Base-by-base conservation (phyloP, 2,329 filamentous ascomycete genomes). In the Xylariaceae sp. region DNA sequence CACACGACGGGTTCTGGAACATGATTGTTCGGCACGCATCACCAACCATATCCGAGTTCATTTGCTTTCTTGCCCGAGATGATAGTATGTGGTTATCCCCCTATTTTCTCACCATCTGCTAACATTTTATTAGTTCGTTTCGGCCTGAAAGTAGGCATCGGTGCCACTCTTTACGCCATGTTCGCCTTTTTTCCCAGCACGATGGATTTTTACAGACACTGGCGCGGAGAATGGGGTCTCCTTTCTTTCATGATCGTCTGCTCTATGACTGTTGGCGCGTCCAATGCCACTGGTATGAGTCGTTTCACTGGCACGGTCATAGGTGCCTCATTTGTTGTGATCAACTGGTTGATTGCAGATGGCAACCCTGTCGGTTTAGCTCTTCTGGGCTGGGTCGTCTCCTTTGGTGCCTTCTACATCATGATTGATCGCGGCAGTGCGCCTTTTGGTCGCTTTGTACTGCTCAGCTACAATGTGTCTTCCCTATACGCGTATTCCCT, bases 201-300 rank as follows among this genome's bases (percentile, higher is more conserved):
- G 2, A 81, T 92, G 55, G 89, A 89, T 0, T 81, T 88, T 17
- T 99, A 97, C 72, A 82, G 86, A 55, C 88, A 88, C 68, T 97
- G 92, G 91, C 82, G 93, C 72, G 93, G 93, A 35, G 94, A 99
- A 79, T 99, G 94, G 94, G 94, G 94, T 18, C 80, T 99, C 1
- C 74, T 99, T 57, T 96, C 92, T 0, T 97, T 96, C 77, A 97
- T 97, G 93, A 86, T 97, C 70, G 94, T 99, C 23, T 96, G 92
- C 71, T 92, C 90, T 44, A 97, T 97, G 92, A 99, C 93, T 0
- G 93, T 97, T 18, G 94, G 94, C 34, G 92, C 94, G 6, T 90
- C 92, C 23, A 99, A 97, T 73, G 96, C 93, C 1, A 97, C 93
- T 0, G 92, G 92, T 3, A 86, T 87, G 69, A 86, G 92, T 53